Evolutionary conservation across 202 grass and related monocot genomes (phyloP).

Genomic region (Schoenoplectus tabernaemontani): DNA sequence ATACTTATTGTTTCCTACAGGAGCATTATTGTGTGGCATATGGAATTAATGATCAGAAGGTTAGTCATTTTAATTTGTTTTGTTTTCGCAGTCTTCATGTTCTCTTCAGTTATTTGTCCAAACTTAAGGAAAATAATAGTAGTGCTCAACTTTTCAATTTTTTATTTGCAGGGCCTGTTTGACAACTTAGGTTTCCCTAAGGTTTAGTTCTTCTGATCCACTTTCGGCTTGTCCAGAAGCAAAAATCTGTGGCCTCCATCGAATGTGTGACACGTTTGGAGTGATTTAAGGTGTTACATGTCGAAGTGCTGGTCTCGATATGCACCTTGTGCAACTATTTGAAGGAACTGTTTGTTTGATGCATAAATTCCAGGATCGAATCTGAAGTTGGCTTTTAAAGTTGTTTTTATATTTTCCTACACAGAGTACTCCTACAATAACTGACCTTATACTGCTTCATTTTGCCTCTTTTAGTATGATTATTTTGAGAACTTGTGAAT

Average conservation of each 20-base stretch:
- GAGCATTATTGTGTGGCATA: slow-evolving; percentile 92
- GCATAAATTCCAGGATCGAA: neutral
- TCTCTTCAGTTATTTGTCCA: neutral
- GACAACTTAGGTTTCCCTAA: slow-evolving; percentile 46
- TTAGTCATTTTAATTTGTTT: no score
- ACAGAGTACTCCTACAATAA: neutral
- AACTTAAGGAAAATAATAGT: neutral
- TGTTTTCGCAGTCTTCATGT: neutral
- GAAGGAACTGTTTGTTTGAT: no score
- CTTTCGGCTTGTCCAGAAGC: no score
- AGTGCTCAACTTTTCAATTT: neutral
- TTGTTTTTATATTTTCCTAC: neutral
- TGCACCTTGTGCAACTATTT: no score
- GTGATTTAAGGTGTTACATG: neutral
- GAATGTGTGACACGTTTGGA: neutral
- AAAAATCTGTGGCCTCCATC: neutral
- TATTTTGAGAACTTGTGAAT: no score
- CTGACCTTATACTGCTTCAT: neutral
- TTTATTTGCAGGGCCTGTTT: slow-evolving; percentile 54
- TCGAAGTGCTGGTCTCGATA: neutral
- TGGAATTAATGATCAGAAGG: slow-evolving; percentile 72
- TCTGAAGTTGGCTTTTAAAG: neutral
- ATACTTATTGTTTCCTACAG: slow-evolving; percentile 33
- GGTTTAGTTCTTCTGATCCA: slow-evolving; percentile 22
- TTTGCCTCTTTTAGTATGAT: no score